Evolutionary conservation across 768 basidiomycete species (phyloP).

Genomic region (Amanita exitialis): DNA sequence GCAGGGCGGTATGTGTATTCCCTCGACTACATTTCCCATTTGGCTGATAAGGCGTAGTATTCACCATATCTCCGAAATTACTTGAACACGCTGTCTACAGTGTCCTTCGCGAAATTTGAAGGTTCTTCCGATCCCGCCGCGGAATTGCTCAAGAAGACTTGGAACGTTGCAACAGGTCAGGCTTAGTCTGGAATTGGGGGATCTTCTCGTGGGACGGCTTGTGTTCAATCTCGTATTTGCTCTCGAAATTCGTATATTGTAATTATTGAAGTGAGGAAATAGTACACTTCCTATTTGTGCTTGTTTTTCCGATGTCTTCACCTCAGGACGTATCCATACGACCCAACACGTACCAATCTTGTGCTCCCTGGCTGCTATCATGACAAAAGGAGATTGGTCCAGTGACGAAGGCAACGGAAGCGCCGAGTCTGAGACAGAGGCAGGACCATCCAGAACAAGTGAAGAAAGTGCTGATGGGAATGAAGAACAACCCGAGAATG

Average conservation of each 20-base stretch:
- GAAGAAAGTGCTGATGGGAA: slow-evolving; percentile 14
- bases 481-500: slow-evolving; percentile 9
- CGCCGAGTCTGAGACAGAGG: slow-evolving; percentile 3
- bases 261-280: not conserved
- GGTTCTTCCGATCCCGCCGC: slow-evolving; percentile 46
- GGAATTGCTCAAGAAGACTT: slow-evolving; percentile 52
- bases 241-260: not conserved
- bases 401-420: not conserved
- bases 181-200: slow-evolving; percentile 6
- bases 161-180: slow-evolving; percentile 63
- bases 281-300: not conserved
- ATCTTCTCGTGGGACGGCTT: slow-evolving; percentile 1
- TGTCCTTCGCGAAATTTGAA: slow-evolving; percentile 60
- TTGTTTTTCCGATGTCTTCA: slow-evolving; percentile 1
- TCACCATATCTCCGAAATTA: slow-evolving; percentile 73
- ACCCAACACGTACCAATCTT: not conserved
- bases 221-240: slow-evolving; percentile 1
- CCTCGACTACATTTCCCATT: slow-evolving; percentile 1
- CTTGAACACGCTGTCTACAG: slow-evolving; percentile 54
- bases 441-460: slow-evolving; percentile 9
- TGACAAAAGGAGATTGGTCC: not conserved
- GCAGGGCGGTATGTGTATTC: slow-evolving; percentile 50
- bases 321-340: not conserved
- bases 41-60: slow-evolving; percentile 36
- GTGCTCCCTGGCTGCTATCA: not conserved